Evolutionary conservation across 192 early-diverging fungal species (phyloP), one percentile per base, ranked within the genome.

Genomic region (Coemansia sp.): DNA sequence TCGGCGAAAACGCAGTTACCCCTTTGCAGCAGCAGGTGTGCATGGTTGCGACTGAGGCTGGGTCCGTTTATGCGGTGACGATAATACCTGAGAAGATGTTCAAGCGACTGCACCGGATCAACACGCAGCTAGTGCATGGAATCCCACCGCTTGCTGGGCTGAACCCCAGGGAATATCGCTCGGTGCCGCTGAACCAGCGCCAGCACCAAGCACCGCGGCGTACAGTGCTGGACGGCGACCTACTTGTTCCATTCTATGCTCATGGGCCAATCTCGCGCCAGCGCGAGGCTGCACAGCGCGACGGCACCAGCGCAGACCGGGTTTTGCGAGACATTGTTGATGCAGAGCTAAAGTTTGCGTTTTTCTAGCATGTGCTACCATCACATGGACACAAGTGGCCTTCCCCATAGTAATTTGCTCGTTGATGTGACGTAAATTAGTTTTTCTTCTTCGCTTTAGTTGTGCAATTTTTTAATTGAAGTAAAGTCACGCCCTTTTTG

Each of bases 1-100:
- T 30, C 13, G 39, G 57, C 26, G 45, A 35, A 33, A 57, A 15
- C 31, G 3, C 31, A 15, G 48, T 26, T 7, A 9, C 20, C 23
- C 25, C 48, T 15, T 23, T 26, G 25, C 28, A 57, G 6, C 74
- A 71, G 29, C 78, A 84, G 26, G 76, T 68, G 39, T 87, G 84
- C 56, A 56, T 90, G n/a, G 85, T 82, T 30, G 81, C 48, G 26
- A 83, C 78, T 9, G 69, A 56, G 3, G 39, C 63, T 2, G 63
- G 70, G n/a, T 55, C 59, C 25, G 52, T 77, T 10, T 66, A 66
- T 26, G 70, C 62, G 2, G 71, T 77, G 49, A 48, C 71, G 10
- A 70, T 95, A 18, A 84, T 97, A 25, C 85, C 93, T 0, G 97
- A 99, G 72, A 95, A 92, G 72, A 86, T 91, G 26, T 98, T 91